Percentiles rank a stretch among this genome's conserved stretches.
Conservation (phyloP, 192 early-diverging fungal species). For the Coemansia sp. region DNA sequence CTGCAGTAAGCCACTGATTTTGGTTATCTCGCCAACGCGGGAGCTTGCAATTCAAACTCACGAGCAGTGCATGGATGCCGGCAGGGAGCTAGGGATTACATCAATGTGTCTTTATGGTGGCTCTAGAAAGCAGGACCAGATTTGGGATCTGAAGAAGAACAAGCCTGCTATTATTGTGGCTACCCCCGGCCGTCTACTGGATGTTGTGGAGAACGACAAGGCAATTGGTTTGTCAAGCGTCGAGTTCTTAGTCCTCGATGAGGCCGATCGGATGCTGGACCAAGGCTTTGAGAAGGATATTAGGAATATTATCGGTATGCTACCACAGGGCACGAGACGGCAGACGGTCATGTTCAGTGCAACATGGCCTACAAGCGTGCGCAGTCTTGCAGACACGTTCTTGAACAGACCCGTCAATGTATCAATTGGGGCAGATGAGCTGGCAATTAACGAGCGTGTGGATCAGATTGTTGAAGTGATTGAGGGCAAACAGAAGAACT, state of each 20-base stretch:
- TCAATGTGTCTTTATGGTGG: constrained; percentile 90
- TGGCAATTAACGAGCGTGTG: constrained; percentile 83
- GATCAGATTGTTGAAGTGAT: constrained; percentile 90
- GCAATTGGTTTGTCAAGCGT: constrained; percentile 76
- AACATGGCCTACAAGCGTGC: constrained; percentile 91
- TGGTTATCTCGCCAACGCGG: constrained; percentile 94
- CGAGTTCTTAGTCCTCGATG: constrained; percentile 89
- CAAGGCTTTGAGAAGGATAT: constrained; percentile 91
- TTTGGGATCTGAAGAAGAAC: constrained; percentile 53
- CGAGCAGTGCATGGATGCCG: constrained; percentile 79
- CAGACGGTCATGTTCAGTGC: constrained; percentile 97
- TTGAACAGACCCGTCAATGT: constrained; percentile 75
- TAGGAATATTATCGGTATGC: constrained; percentile 77
- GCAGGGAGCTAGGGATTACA: constrained; percentile 62
- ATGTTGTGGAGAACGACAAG: constrained; percentile 80
- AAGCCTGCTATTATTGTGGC: constrained; percentile 75
- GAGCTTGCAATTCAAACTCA: constrained; percentile 94
- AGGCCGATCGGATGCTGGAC: constrained; percentile 98
- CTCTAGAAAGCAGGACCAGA: constrained; percentile 74
- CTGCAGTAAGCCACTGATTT: constrained; percentile 69
- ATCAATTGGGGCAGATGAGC: constrained; percentile 84
- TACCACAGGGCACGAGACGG: constrained; percentile 64
- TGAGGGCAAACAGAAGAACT: constrained; percentile 74
- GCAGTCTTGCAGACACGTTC: constrained; percentile 81
- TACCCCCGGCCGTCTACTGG: constrained; percentile 94